A percentile compares a stretch with the other conserved stretches of the same genome.
These are phyloP conservation scores for Selaginella tamariscina DNA, from an alignment of 75 land plant genomes.

Conservation along the genomic window DNA sequence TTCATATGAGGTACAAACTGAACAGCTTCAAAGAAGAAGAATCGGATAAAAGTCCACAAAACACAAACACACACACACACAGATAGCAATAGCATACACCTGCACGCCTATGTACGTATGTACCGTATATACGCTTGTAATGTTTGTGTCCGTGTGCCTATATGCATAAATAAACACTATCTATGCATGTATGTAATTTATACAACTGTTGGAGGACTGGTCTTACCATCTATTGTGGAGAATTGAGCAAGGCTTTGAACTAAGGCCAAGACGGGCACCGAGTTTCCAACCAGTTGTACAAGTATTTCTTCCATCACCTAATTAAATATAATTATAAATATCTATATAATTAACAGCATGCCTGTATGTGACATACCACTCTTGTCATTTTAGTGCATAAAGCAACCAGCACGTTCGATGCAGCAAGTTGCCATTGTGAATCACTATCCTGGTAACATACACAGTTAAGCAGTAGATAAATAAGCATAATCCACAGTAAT, in stretches of 20 bases:
- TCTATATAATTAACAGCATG: not conserved
- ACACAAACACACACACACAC: too few species aligned
- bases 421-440: conserved; percentile 85
- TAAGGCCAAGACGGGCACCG: conserved; percentile 55
- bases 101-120: too few species aligned
- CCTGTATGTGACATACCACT: conserved; percentile 37
- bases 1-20: conserved; percentile 78
- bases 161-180: too few species aligned
- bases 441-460: conserved; percentile 42
- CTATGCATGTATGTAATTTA: too few species aligned
- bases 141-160: too few species aligned
- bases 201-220: not conserved
- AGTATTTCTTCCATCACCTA: conserved; percentile 95
- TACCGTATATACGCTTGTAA: too few species aligned
- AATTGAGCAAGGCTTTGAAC: conserved; percentile 91
- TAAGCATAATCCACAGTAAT: not conserved
- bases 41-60: not conserved
- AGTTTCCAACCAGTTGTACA: conserved; percentile 52
- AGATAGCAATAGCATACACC: too few species aligned
- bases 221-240: conserved; percentile 71
- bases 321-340: not conserved
- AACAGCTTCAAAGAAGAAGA: conserved; percentile 34
- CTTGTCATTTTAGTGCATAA: conserved; percentile 80
- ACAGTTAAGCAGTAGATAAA: not conserved
- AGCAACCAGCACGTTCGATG: conserved; percentile 76